Evolutionary conservation across 352 stramenopile genomes (phyloP).

Genomic region (Elongisporangium prolatum): DNA sequence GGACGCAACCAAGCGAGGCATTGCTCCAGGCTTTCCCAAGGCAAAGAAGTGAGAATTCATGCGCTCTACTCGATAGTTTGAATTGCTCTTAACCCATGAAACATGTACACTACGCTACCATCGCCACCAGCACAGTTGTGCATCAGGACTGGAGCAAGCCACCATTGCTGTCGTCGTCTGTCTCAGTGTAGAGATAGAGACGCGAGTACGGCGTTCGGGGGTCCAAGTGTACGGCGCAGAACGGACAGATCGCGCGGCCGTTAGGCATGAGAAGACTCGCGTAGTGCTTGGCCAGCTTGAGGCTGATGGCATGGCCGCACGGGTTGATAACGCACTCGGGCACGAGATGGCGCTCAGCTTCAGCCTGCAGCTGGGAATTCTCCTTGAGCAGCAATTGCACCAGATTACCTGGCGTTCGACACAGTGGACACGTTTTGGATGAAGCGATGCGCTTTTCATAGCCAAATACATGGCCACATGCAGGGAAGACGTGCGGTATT

Average conservation of each 20-base stretch:
- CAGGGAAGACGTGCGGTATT: slow-evolving; percentile 69
- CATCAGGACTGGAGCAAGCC: neutral
- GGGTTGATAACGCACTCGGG: slow-evolving; percentile 81
- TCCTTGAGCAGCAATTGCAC: slow-evolving; percentile 72
- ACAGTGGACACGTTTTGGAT: slow-evolving; percentile 59
- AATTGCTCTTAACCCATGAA: neutral
- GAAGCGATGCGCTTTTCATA: slow-evolving; percentile 66
- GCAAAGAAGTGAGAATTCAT: slow-evolving; percentile 11
- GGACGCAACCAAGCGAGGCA: slow-evolving; percentile 24
- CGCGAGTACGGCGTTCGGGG: slow-evolving; percentile 52
- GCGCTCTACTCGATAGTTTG: neutral
- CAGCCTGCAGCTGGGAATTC: slow-evolving; percentile 64
- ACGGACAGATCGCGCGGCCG: slow-evolving; percentile 71
- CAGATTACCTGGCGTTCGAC: slow-evolving; percentile 51
- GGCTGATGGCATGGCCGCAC: slow-evolving; percentile 75
- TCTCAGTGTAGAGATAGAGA: slow-evolving; percentile 75
- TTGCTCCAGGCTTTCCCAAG: slow-evolving; percentile 15
- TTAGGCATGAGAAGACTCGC: slow-evolving; percentile 64
- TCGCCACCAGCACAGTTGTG: neutral
- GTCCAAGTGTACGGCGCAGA: slow-evolving; percentile 73
- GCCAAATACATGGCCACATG: slow-evolving; percentile 78
- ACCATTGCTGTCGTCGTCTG: slow-evolving; percentile 18
- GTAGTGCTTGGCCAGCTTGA: slow-evolving; percentile 57
- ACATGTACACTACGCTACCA: neutral
- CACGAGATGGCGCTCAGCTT: slow-evolving; percentile 48